Evolutionary conservation across 768 basidiomycete genomes (phyloP).

Genomic region (Tephrocybe sp.): DNA sequence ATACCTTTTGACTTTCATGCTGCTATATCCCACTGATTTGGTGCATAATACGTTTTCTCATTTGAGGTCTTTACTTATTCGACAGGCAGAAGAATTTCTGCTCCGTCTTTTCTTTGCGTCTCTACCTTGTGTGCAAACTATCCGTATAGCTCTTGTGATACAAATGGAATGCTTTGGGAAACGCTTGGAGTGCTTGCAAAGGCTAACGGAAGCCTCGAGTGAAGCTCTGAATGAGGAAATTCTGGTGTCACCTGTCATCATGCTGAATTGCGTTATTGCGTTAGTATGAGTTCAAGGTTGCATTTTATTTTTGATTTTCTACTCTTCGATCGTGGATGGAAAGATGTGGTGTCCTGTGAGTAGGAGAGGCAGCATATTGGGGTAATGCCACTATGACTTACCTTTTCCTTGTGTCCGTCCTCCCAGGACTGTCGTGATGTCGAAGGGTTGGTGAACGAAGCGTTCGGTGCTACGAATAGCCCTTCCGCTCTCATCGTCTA

Average conservation of each 20-base stretch:
- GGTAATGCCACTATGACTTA: too few relatives aligned
- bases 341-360: constrained; percentile 70
- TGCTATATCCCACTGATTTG: constrained; percentile 32
- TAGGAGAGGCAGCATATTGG: too few relatives aligned
- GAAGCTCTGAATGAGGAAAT: background rate
- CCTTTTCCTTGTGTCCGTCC: too few relatives aligned
- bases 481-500: constrained; percentile 63
- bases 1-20: constrained; percentile 36
- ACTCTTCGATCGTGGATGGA: constrained; percentile 61
- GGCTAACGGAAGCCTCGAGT: too few relatives aligned
- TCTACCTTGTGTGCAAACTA: constrained; percentile 3
- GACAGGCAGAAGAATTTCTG: constrained; percentile 29
- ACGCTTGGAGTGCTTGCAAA: too few relatives aligned
- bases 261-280: background rate
- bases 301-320: constrained; percentile 74
- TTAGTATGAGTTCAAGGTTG: too few relatives aligned
- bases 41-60: constrained; percentile 40
- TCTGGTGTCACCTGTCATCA: background rate
- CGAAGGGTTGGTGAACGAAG: constrained; percentile 49
- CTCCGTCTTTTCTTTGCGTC: constrained; percentile 11
- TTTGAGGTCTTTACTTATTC: constrained; percentile 28
- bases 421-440: constrained; percentile 63
- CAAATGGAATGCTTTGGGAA: constrained; percentile 21
- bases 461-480: constrained; percentile 41
- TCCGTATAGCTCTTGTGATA: constrained; percentile 3